phyloP scores from a whole-genome alignment of 768 basidiomycete species.

The Mycena belliarum region DNA sequence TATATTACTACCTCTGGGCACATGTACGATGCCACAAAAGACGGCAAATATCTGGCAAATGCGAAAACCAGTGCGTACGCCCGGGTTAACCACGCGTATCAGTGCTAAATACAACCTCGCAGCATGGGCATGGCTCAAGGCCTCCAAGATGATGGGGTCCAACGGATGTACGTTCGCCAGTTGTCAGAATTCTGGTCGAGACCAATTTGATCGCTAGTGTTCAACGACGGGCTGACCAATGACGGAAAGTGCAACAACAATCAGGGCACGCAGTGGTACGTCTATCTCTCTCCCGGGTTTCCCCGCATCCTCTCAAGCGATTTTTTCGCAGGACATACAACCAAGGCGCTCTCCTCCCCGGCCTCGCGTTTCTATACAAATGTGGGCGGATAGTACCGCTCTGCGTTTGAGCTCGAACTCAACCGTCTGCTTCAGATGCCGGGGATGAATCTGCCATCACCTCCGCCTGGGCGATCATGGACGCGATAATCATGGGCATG shows the following conservation, averaged over 20 bases:
- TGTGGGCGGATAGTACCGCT: neutral
- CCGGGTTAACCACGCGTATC: neutral
- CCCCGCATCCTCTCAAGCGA: neutral
- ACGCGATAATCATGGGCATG: constrained; percentile 16
- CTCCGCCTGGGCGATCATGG: constrained; percentile 19
- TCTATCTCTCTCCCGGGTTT: neutral
- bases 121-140: constrained; percentile 23
- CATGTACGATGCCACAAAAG: constrained; percentile 18
- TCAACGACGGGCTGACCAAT: constrained; percentile 20
- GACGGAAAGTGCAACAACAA: constrained; percentile 20
- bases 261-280: constrained; percentile 20
- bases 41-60: constrained; percentile 15
- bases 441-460: constrained; percentile 15
- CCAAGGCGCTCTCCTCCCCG: constrained; percentile 21
- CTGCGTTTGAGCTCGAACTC: neutral
- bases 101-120: neutral
- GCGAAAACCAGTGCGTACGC: constrained; percentile 6
- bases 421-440: constrained; percentile 3
- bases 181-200: neutral
- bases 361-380: constrained; percentile 20
- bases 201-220: constrained; percentile 5
- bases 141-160: constrained; percentile 16
- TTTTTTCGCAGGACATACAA: constrained; percentile 16
- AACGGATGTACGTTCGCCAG: constrained; percentile 17
- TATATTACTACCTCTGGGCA: constrained; percentile 21